phyloP scores from a whole-genome alignment of 306 rosid species.

The Mucuna pruriens region DNA sequence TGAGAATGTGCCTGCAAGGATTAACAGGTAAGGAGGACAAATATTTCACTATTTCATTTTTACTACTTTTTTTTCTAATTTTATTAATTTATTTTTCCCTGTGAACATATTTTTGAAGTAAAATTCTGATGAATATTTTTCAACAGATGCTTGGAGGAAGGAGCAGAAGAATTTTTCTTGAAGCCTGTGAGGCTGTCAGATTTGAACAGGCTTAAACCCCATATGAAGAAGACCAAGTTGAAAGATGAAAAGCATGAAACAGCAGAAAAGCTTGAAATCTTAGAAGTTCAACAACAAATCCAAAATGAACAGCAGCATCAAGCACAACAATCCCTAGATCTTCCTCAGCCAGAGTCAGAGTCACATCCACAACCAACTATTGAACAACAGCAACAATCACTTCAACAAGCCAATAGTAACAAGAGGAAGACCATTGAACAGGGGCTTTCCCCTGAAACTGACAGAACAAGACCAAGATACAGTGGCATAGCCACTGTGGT shows the following conservation, averaged over 20 bases:
- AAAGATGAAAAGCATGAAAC: constrained; percentile 52
- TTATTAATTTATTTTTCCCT: not conserved
- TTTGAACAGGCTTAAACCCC: constrained; percentile 72
- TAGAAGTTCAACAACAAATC: constrained; percentile 35
- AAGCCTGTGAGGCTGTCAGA: constrained; percentile 87
- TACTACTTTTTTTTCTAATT: too few species aligned
- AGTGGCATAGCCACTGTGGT: constrained; percentile 75
- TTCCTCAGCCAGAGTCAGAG: constrained; percentile 2
- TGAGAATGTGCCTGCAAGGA: constrained; percentile 95
- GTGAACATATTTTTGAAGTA: not conserved
- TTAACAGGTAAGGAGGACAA: constrained; percentile 59
- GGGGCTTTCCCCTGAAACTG: constrained; percentile 77
- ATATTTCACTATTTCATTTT: not conserved
- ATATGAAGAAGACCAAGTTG: constrained; percentile 69
- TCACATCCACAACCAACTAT: constrained; percentile 25
- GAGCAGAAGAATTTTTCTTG: constrained; percentile 94
- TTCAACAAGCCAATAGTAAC: constrained; percentile 50
- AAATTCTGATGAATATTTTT: constrained; percentile 31
- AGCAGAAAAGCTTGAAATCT: constrained; percentile 41
- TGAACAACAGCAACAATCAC: constrained; percentile 52
- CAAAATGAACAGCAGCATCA: constrained; percentile 28
- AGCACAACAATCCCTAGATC: constrained; percentile 16
- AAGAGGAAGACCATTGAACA: constrained; percentile 89
- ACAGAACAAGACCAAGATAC: constrained; percentile 88
- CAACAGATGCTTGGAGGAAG: constrained; percentile 90